Evolutionary conservation across 805 yeast genomes (phyloP), one percentile per base, ranked within the genome.

Genomic region (Candida coquimbonensis): DNA sequence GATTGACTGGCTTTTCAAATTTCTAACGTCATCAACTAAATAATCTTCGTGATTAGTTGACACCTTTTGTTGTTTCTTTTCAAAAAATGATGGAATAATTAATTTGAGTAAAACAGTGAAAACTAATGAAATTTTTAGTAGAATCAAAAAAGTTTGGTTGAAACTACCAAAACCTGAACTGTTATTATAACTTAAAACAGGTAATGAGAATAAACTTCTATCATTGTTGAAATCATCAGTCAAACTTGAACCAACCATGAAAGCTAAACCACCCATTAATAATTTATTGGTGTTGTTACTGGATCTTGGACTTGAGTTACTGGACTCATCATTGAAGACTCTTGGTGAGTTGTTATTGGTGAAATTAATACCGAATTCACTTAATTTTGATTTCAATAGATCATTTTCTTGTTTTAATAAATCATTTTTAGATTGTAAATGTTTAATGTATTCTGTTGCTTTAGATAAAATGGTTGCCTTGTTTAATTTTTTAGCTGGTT

Each of bases 391-490:
- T 51, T 62, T 66, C 34, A 75, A 53, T 5, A 61, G 57, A 14
- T 67, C 66, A 53, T 80, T 81, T 54, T 80, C 81, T 25, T 62
- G 62, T 45, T 56, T 65, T 51, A 81, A 68, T 1, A 60, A 42
- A 2, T 72, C 76, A 54, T 81, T 81, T 55, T 81, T 83, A 50
- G 63, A 62, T 52, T 85, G 89, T 61, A 85, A 69, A 62, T 84
- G 90, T 52, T 75, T 77, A 51, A 85, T 84, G 57, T 85, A 85
- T 60, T 85, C 93, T 4, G 85, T 79, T 1, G 91, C 87, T 56
- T 85, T 85, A 26, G 84, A 70, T 49, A 85, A 67, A 40, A 85
- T 83, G 14, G 86, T 79, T 3, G 91, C 93, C 59, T 85, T 85
- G 62, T 84, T 85, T 50, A 85, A 67, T 54, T 85, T 85, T 50